Percentiles rank a stretch among this genome's conserved stretches.
Evolutionary conservation across 208 protist species (phyloP).

Genomic region (Leishmania martiniquensis): DNA sequence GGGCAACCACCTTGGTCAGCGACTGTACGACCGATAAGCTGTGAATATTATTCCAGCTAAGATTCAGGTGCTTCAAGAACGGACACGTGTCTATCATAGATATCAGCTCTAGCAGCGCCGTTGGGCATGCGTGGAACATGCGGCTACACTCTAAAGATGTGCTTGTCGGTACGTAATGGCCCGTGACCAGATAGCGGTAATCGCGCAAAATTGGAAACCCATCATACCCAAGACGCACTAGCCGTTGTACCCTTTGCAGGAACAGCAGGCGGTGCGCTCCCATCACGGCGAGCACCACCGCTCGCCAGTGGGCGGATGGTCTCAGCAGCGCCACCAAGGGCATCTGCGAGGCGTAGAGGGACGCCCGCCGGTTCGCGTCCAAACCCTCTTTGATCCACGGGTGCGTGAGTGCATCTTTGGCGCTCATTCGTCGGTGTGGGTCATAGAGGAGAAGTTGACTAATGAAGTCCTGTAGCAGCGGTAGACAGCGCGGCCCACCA

Average conservation of each 20-base stretch:
- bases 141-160: constrained; percentile 61
- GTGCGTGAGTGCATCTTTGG: constrained; percentile 84
- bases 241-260: constrained; percentile 46
- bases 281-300: constrained; percentile 57
- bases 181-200: constrained; percentile 69
- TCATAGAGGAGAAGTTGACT: constrained; percentile 70
- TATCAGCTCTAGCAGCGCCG: constrained; percentile 65
- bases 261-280: constrained; percentile 71
- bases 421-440: constrained; percentile 75
- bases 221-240: constrained; percentile 55
- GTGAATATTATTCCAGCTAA: constrained; percentile 84
- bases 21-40: constrained; percentile 69
- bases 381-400: constrained; percentile 75
- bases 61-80: constrained; percentile 56
- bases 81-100: constrained; percentile 67
- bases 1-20: constrained; percentile 48
- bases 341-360: constrained; percentile 7
- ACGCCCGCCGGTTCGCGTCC: constrained; percentile 24
- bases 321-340: not conserved
- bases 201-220: constrained; percentile 49
- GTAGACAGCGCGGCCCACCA: constrained; percentile 1
- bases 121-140: constrained; percentile 56
- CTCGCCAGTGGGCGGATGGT: constrained; percentile 42
- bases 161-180: constrained; percentile 43
- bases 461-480: constrained; percentile 80